Evolutionary conservation across 106 monocot species (phyloP), one percentile per base, ranked within the genome.

Genomic region (Chionographis japonica): DNA sequence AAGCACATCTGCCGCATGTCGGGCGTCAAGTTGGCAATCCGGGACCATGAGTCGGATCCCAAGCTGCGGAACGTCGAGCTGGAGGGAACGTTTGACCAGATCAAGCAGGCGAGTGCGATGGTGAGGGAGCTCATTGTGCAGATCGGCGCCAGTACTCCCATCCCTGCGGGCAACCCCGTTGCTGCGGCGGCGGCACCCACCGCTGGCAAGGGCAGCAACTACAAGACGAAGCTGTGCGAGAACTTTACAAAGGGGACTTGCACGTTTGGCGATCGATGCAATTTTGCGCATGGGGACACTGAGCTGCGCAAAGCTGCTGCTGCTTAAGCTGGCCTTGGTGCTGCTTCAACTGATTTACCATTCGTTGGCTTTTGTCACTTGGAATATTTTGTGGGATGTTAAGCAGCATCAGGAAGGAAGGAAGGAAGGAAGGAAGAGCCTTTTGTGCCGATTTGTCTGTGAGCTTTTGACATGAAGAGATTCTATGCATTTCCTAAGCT

Each of bases 11-110:
- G 78, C 74, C 80, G 87, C 9, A 42, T 75, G 27, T 87, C 87
- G 0, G 91, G 91, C 3, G 84, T 72, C 18, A 91, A 79, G 77
- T 76, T 91, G 38, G 68, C 87, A 4, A 91, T 91, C 15, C 72
- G 85, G n/a, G 91, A 91, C 1, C 84, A 91, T 5, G 91, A 91
- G 55, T 56, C 84, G 11, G 87, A 91, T 55, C 65, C 84, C 13
- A 91, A 82, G 42, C 58, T 84, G 61, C 81, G 73, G 66, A 91
- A 91, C 72, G 84, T 91, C 43, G 91, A 91, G 57, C 75, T 91
- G 13, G 91, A 91, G 68, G 91, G 91, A 1, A 77, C 84, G 0
- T 87, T 91, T 72, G 87, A 87, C 60, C 91, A 91, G 84, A 87
- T 91, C 55, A 84, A 80, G 27, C 78, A 81, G 40, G 91, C 91